Base-by-base conservation (phyloP, 441 rosid genomes). In the Croton laevigatus region DNA sequence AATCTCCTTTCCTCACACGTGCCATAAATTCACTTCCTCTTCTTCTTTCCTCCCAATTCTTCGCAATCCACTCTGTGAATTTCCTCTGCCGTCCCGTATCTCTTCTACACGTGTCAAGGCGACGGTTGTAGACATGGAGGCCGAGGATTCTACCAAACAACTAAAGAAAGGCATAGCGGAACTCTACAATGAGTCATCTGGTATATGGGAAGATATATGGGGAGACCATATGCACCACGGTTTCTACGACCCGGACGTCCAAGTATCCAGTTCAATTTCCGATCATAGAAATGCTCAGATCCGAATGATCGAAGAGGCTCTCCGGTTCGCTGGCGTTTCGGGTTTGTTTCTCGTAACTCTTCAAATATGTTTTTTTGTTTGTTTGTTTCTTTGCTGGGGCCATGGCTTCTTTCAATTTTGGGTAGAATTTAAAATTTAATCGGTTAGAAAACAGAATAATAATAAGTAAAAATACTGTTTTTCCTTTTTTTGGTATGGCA, bases 151-250 rank as follows among this genome's bases (percentile, higher is more conserved):
- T 62, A 51, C 34, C 1, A 64, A 36, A 44, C 69, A 53, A 62
- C 71, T 93, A 46, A 81, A 77, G 63, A 63, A 89, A 65, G 97
- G 94, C 27, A 93, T 93, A 22, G 91, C 98, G 0, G 94, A 81
- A 22, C 80, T 91, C 20, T 93, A 91, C 85, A 92, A 93, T 81
- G 85, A 91, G 86, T 91, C 97, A 17, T 91, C 97, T 0, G 87
- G 85, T 3, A 0, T 84, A 14, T 93, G 97, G 98, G 98, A 93
- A 68, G 81, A 83, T 65, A 76, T 93, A 7, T 93, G 98, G 98
- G 98, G 98, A 34, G 93, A 89, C 69, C 98, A 93, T 65, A 87
- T 93, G 97, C 97, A 93, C 80, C 98, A 91, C 59, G 98, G 98
- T 17, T 93, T 82, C 70, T 93, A 93, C 73, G 87, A 87, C 7